phyloP scores from a whole-genome alignment of 129 eudicot species.

The Pseudognaphalium luteoalbum region DNA sequence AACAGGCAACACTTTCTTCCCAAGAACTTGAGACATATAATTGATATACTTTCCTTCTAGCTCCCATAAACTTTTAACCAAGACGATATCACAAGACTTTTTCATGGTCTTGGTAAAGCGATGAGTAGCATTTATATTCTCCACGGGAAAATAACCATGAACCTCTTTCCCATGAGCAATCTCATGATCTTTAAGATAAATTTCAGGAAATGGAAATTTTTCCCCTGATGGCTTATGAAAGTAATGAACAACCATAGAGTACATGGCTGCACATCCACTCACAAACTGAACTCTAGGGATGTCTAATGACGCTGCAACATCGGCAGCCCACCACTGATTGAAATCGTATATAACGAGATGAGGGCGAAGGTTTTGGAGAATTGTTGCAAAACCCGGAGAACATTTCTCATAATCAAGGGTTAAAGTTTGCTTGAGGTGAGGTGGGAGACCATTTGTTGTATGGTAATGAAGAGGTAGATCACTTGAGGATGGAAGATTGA shows the following conservation, averaged over 20 bases:
- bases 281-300: constrained; percentile 30
- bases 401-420: constrained; percentile 19
- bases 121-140: background rate
- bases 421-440: constrained; percentile 35
- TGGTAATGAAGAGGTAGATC: constrained; percentile 48
- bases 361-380: constrained; percentile 29
- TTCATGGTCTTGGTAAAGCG: background rate
- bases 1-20: constrained; percentile 28
- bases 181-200: constrained; percentile 16
- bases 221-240: background rate
- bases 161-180: background rate
- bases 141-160: no score
- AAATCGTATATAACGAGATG: constrained; percentile 33
- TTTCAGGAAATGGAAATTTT: constrained; percentile 31
- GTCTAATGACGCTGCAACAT: background rate
- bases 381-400: constrained; percentile 17
- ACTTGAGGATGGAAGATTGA: constrained; percentile 33
- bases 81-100: background rate
- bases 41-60: constrained; percentile 46
- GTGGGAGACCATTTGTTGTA: background rate
- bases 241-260: background rate
- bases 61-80: constrained; percentile 25
- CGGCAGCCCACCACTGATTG: constrained; percentile 33
- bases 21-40: constrained; percentile 1
- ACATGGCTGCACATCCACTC: background rate